Percentiles rank a stretch among this genome's conserved stretches.
Conservation (phyloP, 257 asterid species). For the Capsicum baccatum region DNA sequence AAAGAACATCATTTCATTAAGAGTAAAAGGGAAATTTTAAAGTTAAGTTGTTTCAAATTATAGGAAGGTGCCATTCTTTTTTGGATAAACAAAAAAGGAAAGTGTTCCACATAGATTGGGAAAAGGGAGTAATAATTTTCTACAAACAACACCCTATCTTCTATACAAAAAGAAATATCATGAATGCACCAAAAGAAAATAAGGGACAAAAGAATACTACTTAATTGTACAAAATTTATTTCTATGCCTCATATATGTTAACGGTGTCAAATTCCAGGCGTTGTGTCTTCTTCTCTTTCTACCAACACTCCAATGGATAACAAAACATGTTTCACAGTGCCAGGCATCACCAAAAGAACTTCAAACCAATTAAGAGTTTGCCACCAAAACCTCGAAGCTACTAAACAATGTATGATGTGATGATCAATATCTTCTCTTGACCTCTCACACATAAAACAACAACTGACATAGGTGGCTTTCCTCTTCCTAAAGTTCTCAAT, state of each 20-base stretch:
- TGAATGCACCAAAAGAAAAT: not conserved
- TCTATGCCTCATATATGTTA: not conserved
- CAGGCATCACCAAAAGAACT: not conserved
- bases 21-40: not conserved
- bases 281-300: not conserved
- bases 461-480: not conserved
- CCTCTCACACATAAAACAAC: not conserved
- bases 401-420: not conserved
- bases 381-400: not conserved
- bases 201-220: not conserved
- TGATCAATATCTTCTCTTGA: not conserved
- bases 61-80: not conserved
- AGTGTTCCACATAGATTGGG: not conserved
- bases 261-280: not conserved
- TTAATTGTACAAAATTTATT: not conserved
- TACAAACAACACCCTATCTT: not conserved
- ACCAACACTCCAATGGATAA: not conserved
- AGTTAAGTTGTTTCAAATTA: not conserved
- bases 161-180: not conserved
- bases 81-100: not conserved
- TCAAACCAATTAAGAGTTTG: not conserved
- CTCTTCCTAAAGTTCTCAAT: not conserved
- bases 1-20: not conserved
- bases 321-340: not conserved
- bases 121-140: not conserved